Base-by-base conservation (phyloP, 805 yeast species). In the Starmerella vaccinii region DNA sequence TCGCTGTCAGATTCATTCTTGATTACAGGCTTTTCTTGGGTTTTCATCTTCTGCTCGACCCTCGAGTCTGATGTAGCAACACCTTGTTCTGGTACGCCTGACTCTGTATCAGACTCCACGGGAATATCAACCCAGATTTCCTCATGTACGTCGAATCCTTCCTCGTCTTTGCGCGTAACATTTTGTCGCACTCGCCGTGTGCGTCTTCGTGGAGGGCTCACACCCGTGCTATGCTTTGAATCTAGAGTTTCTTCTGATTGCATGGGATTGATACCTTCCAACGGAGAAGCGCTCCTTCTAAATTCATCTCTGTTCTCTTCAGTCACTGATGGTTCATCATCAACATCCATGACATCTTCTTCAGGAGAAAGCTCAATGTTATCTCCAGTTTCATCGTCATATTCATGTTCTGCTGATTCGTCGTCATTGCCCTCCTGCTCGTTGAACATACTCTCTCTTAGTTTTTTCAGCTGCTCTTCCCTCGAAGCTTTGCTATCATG, bases 121-220 rank as follows among this genome's bases (percentile, higher is more conserved):
- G 49, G 45, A n/a, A 18, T 44, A n/a, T 50, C 53, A 8, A 34
- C 53, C 40, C 40, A 46, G 4, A 46, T 33, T n/a, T 24, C 30
- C 19, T 46, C 26, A 10, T 37, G 42, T 10, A 40, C 35, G 27
- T 46, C 49, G 22, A 46, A 46, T 7, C 53, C 53, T 8, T 50
- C 53, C 9, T 38, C 53, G 24, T 43, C 52, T 16, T 49, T 21
- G 6, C 44, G 39, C 30, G 38, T 21, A 22, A 49, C 23, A 9
- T 24, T 30, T 22, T 32, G 45, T n/a, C 18, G 23, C 2, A 49
- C 52, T 6, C 44, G 16, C 16, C 46, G 41, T 12, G 48, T 49
- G 8, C 22, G 35, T 6, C 44, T 29, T 9, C 24, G 24, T 15
- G 18, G 32, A 7, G 27, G 8, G n/a, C 13, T 33, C 16, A n/a